Base-by-base conservation (phyloP, 345 rosid genomes). In the Sonneratia alba region DNA sequence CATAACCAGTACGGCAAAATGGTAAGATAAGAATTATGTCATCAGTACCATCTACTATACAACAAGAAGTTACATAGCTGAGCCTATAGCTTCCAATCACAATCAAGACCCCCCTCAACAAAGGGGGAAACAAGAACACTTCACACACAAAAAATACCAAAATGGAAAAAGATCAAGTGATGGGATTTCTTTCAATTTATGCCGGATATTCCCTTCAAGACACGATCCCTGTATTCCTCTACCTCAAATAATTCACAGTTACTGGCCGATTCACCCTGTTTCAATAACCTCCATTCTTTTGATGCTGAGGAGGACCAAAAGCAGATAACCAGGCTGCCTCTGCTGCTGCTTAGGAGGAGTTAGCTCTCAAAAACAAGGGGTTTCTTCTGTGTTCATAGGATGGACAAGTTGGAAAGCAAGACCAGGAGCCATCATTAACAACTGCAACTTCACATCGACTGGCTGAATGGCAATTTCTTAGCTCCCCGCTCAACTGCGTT, bases 401-500 rank as follows among this genome's bases (percentile, higher is more conserved):
- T 15, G 68, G 43, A 36, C 37, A 12, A 40, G 66, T 62, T 9
- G 36, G 62, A 19, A 67, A 40, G 40, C 53, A 67, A 40, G 70
- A 42, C 15, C 51, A 14, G 47, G 42, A 14, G 8, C 51, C 70
- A 42, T 67, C 34, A n/a, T 34, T 18, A 6, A 45, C 43, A 53
- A 67, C 22, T 21, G 59, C 59, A 5, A 18, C 70, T 47, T 75
- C 43, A 70, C 53, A 38, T 63, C 5, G 70, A 84, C 66, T 79
- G 72, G 70, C 78, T 76, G 83, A 85, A 92, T 7, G 99, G 96
- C 72, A 85, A 75, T 72, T 80, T 87, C 77, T 85, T 85, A 59
- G 76, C 86, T 48, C 97, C 97, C 56, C 75, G 73, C 22, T 91
- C 93, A 68, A 89, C 83, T 0, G 90, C 92, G 15, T 86, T 83